Percentiles rank a stretch among this genome's conserved stretches.
These are phyloP conservation scores for bread wheat (Triticum aestivum) DNA, from an alignment of 176 grass and related monocot species.

Conservation along the genomic window DNA sequence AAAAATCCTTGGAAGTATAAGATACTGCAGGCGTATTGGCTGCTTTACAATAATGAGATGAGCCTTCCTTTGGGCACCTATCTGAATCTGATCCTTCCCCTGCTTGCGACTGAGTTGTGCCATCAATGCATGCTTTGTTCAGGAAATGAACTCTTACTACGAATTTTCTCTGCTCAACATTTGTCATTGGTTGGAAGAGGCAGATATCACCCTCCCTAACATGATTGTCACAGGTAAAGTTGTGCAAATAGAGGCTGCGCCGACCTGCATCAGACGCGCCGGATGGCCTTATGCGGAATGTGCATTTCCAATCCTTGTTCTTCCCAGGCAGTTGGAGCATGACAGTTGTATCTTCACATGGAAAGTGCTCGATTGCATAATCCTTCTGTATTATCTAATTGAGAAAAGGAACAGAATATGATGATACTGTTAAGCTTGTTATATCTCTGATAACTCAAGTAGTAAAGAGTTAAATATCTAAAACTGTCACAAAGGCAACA, in stretches of 20 bases:
- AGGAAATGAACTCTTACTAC: not conserved
- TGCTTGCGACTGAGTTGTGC: too few species aligned
- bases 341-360: not conserved
- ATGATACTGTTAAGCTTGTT: not conserved
- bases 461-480: too few species aligned
- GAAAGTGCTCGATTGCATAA: not conserved
- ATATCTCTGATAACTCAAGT: not conserved
- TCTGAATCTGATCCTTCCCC: too few species aligned
- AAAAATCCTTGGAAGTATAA: constrained; percentile 6
- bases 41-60: too few species aligned
- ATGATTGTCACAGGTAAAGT: not conserved
- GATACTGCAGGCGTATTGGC: too few species aligned
- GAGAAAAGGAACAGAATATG: not conserved
- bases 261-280: not conserved
- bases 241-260: not conserved
- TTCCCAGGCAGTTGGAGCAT: not conserved
- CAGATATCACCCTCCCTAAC: not conserved
- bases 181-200: not conserved
- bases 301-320: not conserved
- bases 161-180: not conserved
- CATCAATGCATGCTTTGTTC: not conserved
- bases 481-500: too few species aligned
- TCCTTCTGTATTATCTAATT: not conserved
- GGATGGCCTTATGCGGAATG: not conserved
- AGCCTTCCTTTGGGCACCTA: too few species aligned